Conservation (phyloP, 306 rosid species). For the Cercis canadensis region DNA sequence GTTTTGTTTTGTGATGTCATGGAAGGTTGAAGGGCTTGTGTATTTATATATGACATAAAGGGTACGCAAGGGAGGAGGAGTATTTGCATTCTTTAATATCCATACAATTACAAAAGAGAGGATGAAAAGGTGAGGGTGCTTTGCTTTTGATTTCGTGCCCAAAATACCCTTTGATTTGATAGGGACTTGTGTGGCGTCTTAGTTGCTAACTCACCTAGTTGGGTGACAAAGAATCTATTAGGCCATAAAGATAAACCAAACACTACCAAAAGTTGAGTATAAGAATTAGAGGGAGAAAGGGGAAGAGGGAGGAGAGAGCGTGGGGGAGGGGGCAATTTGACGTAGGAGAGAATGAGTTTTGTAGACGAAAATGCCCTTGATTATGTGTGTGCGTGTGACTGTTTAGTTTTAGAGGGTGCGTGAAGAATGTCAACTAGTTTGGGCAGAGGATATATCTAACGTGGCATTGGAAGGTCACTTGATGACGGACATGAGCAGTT, state of each 20-base stretch:
- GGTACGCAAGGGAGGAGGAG: too few relatives aligned
- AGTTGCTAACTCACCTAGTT: constrained; percentile 20
- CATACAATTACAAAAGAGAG: neutral
- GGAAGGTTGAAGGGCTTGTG: constrained; percentile 27
- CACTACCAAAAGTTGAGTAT: constrained; percentile 45
- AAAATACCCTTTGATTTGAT: constrained; percentile 45
- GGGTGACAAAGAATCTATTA: constrained; percentile 55
- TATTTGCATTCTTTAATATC: too few relatives aligned
- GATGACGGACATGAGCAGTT: neutral
- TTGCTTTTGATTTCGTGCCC: constrained; percentile 43
- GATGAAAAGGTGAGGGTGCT: constrained; percentile 38
- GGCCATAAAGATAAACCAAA: constrained; percentile 57
- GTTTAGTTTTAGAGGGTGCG: constrained; percentile 30
- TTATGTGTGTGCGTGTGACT: constrained; percentile 8
- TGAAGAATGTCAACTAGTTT: constrained; percentile 63
- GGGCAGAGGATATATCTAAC: constrained; percentile 37
- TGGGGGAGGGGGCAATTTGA: too few relatives aligned
- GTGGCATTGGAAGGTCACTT: constrained; percentile 24
- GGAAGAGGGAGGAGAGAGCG: constrained; percentile 27
- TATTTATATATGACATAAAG: constrained; percentile 33
- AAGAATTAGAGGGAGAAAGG: constrained; percentile 26
- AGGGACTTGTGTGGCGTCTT: constrained; percentile 48
- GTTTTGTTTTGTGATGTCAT: constrained; percentile 40
- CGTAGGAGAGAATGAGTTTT: neutral
- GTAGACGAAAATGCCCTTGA: constrained; percentile 48